Percentiles rank a stretch among this genome's conserved stretches.
Evolutionary conservation across 2,329 filamentous ascomycete genomes (phyloP).

Genomic region (Penicillium sumatraense): DNA sequence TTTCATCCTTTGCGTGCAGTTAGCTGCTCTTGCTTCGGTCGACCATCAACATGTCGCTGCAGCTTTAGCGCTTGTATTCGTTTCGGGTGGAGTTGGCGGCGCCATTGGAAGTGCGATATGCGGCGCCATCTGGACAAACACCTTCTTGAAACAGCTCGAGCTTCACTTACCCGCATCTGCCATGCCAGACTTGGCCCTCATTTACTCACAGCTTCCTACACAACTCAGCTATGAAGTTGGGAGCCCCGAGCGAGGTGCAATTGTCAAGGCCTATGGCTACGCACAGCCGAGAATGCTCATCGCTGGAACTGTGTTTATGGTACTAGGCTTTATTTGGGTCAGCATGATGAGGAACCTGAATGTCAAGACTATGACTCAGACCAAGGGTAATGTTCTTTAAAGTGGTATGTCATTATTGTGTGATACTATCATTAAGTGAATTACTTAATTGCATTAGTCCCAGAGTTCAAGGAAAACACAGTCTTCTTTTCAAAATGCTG

Average conservation of each 20-base stretch:
- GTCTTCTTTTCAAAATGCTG: too few species aligned
- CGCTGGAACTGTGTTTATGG: constrained; percentile 51
- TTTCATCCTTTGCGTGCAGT: constrained; percentile 58
- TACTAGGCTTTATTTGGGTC: constrained; percentile 47
- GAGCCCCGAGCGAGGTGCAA: constrained; percentile 56
- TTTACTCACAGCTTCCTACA: constrained; percentile 52
- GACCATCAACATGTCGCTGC: constrained; percentile 61
- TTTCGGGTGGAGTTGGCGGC: constrained; percentile 59
- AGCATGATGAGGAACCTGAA: constrained; percentile 57
- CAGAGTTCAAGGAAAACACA: too few species aligned
- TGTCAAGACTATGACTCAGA: constrained; percentile 53
- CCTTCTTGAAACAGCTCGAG: constrained; percentile 54
- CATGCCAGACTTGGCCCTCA: constrained; percentile 35
- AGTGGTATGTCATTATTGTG: not conserved
- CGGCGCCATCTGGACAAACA: constrained; percentile 50
- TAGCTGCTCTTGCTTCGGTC: constrained; percentile 58
- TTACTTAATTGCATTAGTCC: too few species aligned
- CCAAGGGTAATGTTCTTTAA: constrained; percentile 61
- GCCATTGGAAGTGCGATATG: constrained; percentile 61
- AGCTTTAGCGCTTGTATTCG: constrained; percentile 60
- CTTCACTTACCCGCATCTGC: constrained; percentile 47
- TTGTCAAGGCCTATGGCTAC: constrained; percentile 65
- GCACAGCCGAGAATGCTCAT: constrained; percentile 57
- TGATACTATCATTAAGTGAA: too few species aligned
- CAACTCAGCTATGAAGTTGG: constrained; percentile 52